These are phyloP conservation scores for Leptographium galeiforme DNA, from an alignment of 2,329 filamentous ascomycete species.

Conservation along the genomic window DNA sequence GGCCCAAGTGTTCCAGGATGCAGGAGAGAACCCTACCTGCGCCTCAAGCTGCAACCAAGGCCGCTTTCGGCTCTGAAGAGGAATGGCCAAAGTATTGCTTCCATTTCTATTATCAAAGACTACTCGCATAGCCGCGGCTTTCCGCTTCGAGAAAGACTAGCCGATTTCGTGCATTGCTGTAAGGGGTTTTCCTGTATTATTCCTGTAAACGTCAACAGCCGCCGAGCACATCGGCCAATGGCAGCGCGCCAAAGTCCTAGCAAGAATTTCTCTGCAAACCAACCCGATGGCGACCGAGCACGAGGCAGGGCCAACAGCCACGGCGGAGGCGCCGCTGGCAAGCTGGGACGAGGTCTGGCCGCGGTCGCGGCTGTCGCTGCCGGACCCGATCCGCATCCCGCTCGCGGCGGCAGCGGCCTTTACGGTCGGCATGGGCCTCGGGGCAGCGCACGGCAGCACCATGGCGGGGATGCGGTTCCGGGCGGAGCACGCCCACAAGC, in stretches of 20 bases:
- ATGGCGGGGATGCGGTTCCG: slow-evolving; percentile 72
- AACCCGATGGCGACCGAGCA: neutral
- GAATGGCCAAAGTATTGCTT: no score
- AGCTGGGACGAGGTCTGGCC: slow-evolving; percentile 17
- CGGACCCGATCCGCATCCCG: slow-evolving; percentile 51
- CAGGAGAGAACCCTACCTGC: no score
- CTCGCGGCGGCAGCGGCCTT: slow-evolving; percentile 52
- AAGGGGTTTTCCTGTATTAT: neutral
- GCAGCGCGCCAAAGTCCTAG: neutral
- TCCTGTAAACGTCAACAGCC: neutral
- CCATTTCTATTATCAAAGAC: no score
- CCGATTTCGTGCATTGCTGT: neutral
- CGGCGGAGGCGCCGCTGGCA: neutral
- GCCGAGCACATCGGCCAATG: neutral
- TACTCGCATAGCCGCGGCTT: no score
- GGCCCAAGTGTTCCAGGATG: no score
- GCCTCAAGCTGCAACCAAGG: no score
- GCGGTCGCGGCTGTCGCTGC: slow-evolving; percentile 44
- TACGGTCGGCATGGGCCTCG: slow-evolving; percentile 55
- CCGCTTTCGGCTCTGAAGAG: no score
- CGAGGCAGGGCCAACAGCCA: neutral
- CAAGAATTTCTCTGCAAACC: neutral
- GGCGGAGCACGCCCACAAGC: slow-evolving; percentile 89
- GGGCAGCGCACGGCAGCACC: slow-evolving; percentile 58
- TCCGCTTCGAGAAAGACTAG: neutral